Conservation (phyloP, 805 yeast genomes). For the Ogataea degrootiae region DNA sequence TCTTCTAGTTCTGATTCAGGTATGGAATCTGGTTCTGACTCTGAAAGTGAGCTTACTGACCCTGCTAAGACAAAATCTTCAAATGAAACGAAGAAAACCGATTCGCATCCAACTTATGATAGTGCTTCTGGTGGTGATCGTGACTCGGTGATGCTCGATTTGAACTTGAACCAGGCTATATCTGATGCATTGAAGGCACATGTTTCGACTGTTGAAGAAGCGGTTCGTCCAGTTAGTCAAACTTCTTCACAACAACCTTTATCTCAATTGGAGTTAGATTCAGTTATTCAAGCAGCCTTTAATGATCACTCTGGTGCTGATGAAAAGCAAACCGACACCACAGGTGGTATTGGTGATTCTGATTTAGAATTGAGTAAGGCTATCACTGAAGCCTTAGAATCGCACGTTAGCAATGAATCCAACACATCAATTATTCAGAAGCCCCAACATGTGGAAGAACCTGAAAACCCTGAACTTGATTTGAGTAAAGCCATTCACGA, state of each 20-base stretch:
- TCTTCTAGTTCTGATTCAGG: neutral
- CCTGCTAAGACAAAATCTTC: neutral
- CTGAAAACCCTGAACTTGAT: conserved; percentile 12
- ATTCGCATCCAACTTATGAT: neutral
- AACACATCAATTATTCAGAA: neutral
- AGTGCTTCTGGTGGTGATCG: neutral
- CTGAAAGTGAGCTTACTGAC: neutral
- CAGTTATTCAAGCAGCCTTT: conserved; percentile 25
- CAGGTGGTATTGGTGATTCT: conserved; percentile 3
- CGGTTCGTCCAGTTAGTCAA: neutral
- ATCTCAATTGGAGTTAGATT: conserved; percentile 19
- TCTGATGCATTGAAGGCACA: conserved; percentile 11
- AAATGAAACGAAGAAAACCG: neutral
- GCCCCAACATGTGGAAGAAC: neutral
- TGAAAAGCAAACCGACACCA: conserved; percentile 1
- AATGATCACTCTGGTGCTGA: conserved; percentile 4
- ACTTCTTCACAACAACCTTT: neutral
- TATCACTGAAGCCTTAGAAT: conserved; percentile 21
- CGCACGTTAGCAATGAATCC: neutral
- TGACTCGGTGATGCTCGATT: conserved; percentile 2
- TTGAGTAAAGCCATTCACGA: conserved; percentile 16
- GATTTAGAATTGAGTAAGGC: conserved; percentile 19
- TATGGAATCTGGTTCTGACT: neutral
- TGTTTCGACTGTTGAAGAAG: conserved; percentile 2
- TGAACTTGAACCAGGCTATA: conserved; percentile 11